A percentile compares a stretch with the other conserved stretches of the same genome.
phyloP scores from a whole-genome alignment of 2,329 filamentous ascomycete species.

The Fusarium torulosum region DNA sequence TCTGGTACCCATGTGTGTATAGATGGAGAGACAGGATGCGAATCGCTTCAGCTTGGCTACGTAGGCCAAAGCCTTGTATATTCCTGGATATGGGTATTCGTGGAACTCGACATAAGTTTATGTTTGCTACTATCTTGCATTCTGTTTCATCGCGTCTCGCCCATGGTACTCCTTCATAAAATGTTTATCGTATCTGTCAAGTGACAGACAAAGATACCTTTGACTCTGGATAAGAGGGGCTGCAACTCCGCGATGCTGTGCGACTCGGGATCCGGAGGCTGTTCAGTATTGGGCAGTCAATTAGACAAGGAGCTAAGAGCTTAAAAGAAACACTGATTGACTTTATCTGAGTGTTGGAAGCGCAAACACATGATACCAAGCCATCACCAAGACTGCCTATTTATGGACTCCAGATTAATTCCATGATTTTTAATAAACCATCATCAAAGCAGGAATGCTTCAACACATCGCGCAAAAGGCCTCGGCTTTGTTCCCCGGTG shows the following conservation, averaged over 20 bases:
- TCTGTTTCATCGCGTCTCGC: background rate
- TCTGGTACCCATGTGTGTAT: constrained; percentile 1
- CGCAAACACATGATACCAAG: background rate
- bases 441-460: background rate
- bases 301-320: background rate
- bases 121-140: constrained; percentile 7
- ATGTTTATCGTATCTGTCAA: background rate
- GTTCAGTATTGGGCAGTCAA: constrained; percentile 11
- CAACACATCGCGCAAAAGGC: constrained; percentile 18
- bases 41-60: constrained; percentile 9
- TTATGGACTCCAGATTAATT: background rate
- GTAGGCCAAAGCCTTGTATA: constrained; percentile 2
- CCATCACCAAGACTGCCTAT: background rate
- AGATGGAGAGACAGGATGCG: background rate
- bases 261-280: constrained; percentile 22
- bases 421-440: background rate
- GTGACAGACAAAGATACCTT: constrained; percentile 9
- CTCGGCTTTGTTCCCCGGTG: constrained; percentile 24
- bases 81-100: background rate
- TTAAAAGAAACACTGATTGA: background rate
- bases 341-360: background rate
- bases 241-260: constrained; percentile 33
- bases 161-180: background rate
- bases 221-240: constrained; percentile 14
- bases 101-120: constrained; percentile 4